Conservation (phyloP, 805 yeast genomes). For the Zygotorulaspora florentina region DNA sequence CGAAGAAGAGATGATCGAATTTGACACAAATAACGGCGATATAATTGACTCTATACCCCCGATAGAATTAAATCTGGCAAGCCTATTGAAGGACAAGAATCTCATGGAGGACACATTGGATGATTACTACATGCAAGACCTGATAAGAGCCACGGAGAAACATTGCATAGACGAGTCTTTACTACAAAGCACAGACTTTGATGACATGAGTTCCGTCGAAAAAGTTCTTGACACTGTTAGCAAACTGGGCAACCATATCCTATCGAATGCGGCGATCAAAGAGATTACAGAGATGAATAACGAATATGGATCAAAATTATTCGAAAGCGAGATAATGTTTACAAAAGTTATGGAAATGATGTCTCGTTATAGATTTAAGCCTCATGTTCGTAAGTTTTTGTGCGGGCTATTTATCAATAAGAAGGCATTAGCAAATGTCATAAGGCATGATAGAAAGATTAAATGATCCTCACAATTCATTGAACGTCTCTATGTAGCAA, state of each 20-base stretch:
- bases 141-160: conserved; percentile 5
- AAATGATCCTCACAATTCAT: conserved; percentile 1
- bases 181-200: conserved; percentile 20
- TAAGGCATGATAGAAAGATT: conserved; percentile 42
- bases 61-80: conserved; percentile 23
- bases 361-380: conserved; percentile 58
- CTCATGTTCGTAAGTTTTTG: conserved; percentile 58
- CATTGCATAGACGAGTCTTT: conserved; percentile 11
- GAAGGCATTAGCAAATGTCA: conserved; percentile 48
- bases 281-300: conserved; percentile 53
- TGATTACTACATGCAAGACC: conserved; percentile 15
- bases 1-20: conserved; percentile 20
- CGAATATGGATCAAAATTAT: conserved; percentile 44
- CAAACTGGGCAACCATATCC: conserved; percentile 52
- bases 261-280: conserved; percentile 51
- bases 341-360: conserved; percentile 46
- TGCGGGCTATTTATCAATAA: conserved; percentile 59
- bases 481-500: conserved; percentile 23
- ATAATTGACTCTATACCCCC: conserved; percentile 16
- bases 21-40: conserved; percentile 16
- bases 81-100: conserved; percentile 23
- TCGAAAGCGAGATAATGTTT: conserved; percentile 55
- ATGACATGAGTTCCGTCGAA: conserved; percentile 24
- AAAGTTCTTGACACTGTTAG: conserved; percentile 41
- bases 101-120: conserved; percentile 25